Evolutionary conservation across 2,329 filamentous ascomycete genomes (phyloP).

Genomic region (Cytospora schulzeri): DNA sequence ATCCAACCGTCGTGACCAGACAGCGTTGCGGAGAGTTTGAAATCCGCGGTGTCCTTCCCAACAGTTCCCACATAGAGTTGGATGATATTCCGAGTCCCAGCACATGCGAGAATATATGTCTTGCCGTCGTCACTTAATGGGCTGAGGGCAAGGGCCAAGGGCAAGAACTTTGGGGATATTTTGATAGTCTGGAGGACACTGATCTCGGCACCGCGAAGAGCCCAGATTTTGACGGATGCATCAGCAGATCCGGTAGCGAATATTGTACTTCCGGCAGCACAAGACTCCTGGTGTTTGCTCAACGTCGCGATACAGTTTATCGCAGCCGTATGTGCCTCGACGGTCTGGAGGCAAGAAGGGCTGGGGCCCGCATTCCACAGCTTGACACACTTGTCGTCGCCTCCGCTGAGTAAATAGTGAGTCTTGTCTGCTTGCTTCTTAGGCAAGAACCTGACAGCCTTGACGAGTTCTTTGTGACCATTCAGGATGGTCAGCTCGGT

Average conservation of each 20-base stretch:
- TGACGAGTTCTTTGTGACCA: constrained; percentile 80
- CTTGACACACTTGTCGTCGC: constrained; percentile 75
- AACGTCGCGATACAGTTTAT: constrained; percentile 68
- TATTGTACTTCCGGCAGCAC: constrained; percentile 37
- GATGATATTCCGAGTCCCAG: constrained; percentile 79
- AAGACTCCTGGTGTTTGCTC: constrained; percentile 30
- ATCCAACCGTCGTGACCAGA: constrained; percentile 95
- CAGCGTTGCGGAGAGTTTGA: constrained; percentile 74
- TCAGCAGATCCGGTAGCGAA: constrained; percentile 83
- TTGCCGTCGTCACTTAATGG: constrained; percentile 54
- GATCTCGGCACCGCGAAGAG: constrained; percentile 51
- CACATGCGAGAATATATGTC: constrained; percentile 72
- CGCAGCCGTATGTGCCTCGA: constrained; percentile 70
- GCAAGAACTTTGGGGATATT: constrained; percentile 78
- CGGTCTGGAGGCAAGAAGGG: constrained; percentile 52
- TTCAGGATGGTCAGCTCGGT: constrained; percentile 67
- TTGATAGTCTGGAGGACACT: constrained; percentile 70
- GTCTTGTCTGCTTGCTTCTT: constrained; percentile 45
- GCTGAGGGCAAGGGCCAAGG: constrained; percentile 73
- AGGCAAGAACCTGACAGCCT: constrained; percentile 78
- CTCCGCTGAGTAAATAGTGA: constrained; percentile 73
- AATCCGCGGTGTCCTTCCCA: constrained; percentile 45
- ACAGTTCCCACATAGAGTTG: constrained; percentile 68
- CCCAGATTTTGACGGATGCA: constrained; percentile 73
- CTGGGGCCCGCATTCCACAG: constrained; percentile 61